These are phyloP conservation scores for Phascolomyces articulosus DNA, from an alignment of 371 early-diverging fungal genomes.

Conservation along the genomic window DNA sequence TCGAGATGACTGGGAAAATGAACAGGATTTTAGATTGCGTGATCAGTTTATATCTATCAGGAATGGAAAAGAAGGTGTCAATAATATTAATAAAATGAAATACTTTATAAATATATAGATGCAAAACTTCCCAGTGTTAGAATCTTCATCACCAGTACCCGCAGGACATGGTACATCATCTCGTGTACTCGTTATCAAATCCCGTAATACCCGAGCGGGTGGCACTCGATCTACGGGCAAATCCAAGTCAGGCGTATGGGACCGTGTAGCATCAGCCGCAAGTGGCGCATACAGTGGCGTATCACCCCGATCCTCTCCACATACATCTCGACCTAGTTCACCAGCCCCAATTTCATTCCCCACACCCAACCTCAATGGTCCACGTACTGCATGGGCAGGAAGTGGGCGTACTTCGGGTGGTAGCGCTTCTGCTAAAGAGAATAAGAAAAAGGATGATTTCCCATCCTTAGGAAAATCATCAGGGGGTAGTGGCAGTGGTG, in stretches of 20 bases:
- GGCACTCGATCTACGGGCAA: conserved; percentile 33
- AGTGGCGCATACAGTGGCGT: conserved; percentile 20
- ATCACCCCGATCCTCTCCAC: conserved; percentile 33
- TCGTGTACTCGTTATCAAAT: conserved; percentile 53
- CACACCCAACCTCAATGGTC: conserved; percentile 8
- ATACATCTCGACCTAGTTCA: conserved; percentile 47
- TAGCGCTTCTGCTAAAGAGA: not conserved
- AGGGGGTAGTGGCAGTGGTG: conserved; percentile 2
- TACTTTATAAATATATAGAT: conserved; percentile 13
- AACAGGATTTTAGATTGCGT: no score
- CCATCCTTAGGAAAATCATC: conserved; percentile 13
- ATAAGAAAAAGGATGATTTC: conserved; percentile 20
- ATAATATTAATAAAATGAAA: not conserved
- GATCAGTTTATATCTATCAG: no score
- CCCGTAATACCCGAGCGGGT: conserved; percentile 50
- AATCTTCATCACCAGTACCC: conserved; percentile 25
- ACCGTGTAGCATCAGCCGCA: conserved; percentile 45
- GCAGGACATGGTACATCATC: conserved; percentile 41
- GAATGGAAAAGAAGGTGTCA: not conserved
- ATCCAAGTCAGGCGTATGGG: conserved; percentile 49
- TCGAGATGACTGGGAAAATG: no score
- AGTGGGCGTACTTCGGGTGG: conserved; percentile 3
- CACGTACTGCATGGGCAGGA: conserved; percentile 29
- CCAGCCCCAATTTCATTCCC: conserved; percentile 22
- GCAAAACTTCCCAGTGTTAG: conserved; percentile 29